Percentiles rank a stretch among this genome's conserved stretches.
Conservation (phyloP, 2,329 filamentous ascomycete genomes). For the Colletotrichum acutatum region DNA sequence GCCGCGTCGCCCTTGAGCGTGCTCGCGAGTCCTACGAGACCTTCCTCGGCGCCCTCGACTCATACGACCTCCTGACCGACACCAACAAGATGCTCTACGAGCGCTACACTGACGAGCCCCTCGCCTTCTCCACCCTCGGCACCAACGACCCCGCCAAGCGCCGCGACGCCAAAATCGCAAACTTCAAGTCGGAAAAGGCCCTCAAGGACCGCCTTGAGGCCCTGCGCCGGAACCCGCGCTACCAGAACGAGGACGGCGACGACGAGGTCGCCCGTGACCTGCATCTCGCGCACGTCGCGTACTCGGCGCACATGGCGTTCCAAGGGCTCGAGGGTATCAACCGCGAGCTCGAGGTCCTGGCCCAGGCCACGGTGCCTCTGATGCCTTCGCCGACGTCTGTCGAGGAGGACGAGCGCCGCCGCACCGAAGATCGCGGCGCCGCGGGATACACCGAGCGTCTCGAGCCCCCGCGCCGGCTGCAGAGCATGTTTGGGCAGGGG, state of each 20-base stretch:
- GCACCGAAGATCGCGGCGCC: slow-evolving; percentile 44
- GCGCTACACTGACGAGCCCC: slow-evolving; percentile 76
- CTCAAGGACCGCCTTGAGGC: slow-evolving; percentile 83
- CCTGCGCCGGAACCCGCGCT: slow-evolving; percentile 55
- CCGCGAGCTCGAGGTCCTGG: slow-evolving; percentile 85
- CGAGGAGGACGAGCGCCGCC: slow-evolving; percentile 58
- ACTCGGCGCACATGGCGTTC: slow-evolving; percentile 83
- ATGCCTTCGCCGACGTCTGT: slow-evolving; percentile 56
- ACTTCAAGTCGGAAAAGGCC: slow-evolving; percentile 87
- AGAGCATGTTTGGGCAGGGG: slow-evolving; percentile 54
- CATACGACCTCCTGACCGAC: slow-evolving; percentile 77
- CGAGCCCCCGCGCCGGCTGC: slow-evolving; percentile 69
- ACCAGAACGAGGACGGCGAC: slow-evolving; percentile 76
- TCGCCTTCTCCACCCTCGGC: slow-evolving; percentile 77
- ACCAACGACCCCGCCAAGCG: slow-evolving; percentile 68
- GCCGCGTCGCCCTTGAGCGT: slow-evolving; percentile 70
- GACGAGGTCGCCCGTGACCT: slow-evolving; percentile 86
- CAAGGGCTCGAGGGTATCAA: slow-evolving; percentile 88
- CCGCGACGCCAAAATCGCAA: slow-evolving; percentile 85
- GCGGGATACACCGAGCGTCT: slow-evolving; percentile 78
- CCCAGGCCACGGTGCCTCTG: slow-evolving; percentile 71
- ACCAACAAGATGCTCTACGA: slow-evolving; percentile 77
- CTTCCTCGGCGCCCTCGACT: slow-evolving; percentile 81
- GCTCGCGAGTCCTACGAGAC: slow-evolving; percentile 80
- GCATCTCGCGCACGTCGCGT: slow-evolving; percentile 79